A percentile compares a stretch with the other conserved stretches of the same genome.
Evolutionary conservation across 768 basidiomycete genomes (phyloP).

Genomic region (Tulasnella sp.): DNA sequence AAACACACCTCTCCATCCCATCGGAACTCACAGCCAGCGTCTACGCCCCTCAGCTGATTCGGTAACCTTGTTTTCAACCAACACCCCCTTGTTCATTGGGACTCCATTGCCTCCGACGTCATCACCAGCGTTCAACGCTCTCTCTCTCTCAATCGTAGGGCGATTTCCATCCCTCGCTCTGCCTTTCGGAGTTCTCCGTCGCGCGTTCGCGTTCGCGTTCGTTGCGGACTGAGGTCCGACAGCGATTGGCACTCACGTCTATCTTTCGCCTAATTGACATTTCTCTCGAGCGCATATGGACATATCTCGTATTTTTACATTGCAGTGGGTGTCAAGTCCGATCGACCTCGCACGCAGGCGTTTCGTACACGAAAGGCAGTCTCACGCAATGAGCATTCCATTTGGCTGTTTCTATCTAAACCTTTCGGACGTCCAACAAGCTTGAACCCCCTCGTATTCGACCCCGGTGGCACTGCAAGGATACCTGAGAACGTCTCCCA

Average conservation of each 20-base stretch:
- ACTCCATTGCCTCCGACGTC: not conserved
- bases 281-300: not conserved
- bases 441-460: not conserved
- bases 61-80: not conserved
- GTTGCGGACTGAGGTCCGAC: not conserved
- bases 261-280: not conserved
- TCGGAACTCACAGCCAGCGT: constrained; percentile 1
- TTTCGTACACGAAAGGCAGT: not conserved
- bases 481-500: not conserved
- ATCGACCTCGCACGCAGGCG: not conserved
- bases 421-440: not conserved
- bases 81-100: not conserved
- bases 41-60: constrained; percentile 2
- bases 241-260: not conserved
- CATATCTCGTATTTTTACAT: constrained; percentile 1
- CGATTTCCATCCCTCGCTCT: not conserved
- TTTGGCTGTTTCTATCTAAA: not conserved
- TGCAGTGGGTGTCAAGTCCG: not conserved
- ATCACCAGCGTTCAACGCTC: not conserved
- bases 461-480: not conserved
- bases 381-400: not conserved
- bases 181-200: not conserved
- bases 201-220: too few species aligned
- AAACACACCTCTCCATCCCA: not conserved
- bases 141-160: not conserved